These are phyloP conservation scores for Abrus pulchellus DNA, from an alignment of 306 rosid species.

Conservation along the genomic window DNA sequence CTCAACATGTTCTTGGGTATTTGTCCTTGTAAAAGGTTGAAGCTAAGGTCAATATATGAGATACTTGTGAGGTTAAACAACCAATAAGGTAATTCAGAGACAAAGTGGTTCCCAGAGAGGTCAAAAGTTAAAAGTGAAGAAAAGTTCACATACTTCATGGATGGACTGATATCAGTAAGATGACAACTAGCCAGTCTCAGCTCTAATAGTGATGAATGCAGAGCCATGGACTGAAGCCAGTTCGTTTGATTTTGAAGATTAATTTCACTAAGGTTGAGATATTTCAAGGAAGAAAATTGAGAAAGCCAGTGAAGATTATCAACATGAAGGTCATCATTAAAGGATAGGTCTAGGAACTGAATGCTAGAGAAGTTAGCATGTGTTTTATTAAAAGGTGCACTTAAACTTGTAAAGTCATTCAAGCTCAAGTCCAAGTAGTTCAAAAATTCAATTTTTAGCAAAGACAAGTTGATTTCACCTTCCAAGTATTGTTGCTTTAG, in stretches of 20 bases:
- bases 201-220: neutral
- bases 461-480: too few species aligned
- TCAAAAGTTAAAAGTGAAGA: constrained; percentile 16
- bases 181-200: neutral
- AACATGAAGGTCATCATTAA: neutral
- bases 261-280: neutral
- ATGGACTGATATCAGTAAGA: neutral
- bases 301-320: constrained; percentile 29
- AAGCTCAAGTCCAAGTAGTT: constrained; percentile 21
- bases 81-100: constrained; percentile 41
- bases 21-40: neutral
- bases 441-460: neutral
- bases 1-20: neutral
- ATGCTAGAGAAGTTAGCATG: neutral
- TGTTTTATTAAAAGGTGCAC: neutral
- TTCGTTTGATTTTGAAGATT: constrained; percentile 5
- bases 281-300: constrained; percentile 10
- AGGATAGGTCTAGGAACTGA: neutral
- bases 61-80: constrained; percentile 30
- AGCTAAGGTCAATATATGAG: neutral
- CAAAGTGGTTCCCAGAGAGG: neutral
- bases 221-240: neutral
- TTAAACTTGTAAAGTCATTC: neutral
- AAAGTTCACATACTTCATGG: neutral
- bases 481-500: too few species aligned